A percentile compares a stretch with the other conserved stretches of the same genome.
Conservation (phyloP, 306 rosid species). For the Quillaja saponaria region DNA sequence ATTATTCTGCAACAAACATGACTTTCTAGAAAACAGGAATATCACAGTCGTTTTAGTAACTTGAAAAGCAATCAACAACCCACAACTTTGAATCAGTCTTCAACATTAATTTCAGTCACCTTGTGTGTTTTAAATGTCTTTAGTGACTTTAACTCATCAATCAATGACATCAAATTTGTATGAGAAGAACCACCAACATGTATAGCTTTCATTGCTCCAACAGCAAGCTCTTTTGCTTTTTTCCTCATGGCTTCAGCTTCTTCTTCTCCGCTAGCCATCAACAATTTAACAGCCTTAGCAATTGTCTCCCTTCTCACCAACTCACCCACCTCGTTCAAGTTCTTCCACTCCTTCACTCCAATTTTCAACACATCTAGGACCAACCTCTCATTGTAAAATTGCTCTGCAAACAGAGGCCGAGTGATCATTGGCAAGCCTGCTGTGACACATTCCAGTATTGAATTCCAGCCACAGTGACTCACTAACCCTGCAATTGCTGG, state of each 20-base stretch:
- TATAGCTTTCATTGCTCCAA: slow-evolving; percentile 26
- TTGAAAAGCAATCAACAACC: no score
- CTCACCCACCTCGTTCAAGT: slow-evolving; percentile 34
- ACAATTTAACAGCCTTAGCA: slow-evolving; percentile 14
- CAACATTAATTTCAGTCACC: no score
- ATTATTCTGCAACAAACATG: no score
- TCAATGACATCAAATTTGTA: slow-evolving; percentile 18
- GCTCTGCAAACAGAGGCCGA: slow-evolving; percentile 47
- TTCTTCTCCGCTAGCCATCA: slow-evolving; percentile 29
- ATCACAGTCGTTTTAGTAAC: no score
- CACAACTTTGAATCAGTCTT: no score
- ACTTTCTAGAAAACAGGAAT: no score
- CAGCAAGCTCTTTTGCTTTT: slow-evolving; percentile 12
- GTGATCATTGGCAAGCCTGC: slow-evolving; percentile 40
- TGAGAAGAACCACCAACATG: slow-evolving; percentile 39
- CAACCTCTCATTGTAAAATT: slow-evolving; percentile 33
- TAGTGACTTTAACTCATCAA: slow-evolving; percentile 14
- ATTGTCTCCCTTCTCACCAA: slow-evolving; percentile 28
- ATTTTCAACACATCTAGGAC: slow-evolving; percentile 38
- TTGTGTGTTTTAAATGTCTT: no score
- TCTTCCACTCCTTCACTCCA: slow-evolving; percentile 42
- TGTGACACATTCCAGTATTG: slow-evolving; percentile 32
- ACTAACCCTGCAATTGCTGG: slow-evolving; percentile 34
- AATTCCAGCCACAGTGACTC: slow-evolving; percentile 41
- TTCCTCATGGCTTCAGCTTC: slow-evolving; percentile 25